phyloP scores from a whole-genome alignment of 2,329 filamentous ascomycete species.

The Rachicladosporium sp. region DNA sequence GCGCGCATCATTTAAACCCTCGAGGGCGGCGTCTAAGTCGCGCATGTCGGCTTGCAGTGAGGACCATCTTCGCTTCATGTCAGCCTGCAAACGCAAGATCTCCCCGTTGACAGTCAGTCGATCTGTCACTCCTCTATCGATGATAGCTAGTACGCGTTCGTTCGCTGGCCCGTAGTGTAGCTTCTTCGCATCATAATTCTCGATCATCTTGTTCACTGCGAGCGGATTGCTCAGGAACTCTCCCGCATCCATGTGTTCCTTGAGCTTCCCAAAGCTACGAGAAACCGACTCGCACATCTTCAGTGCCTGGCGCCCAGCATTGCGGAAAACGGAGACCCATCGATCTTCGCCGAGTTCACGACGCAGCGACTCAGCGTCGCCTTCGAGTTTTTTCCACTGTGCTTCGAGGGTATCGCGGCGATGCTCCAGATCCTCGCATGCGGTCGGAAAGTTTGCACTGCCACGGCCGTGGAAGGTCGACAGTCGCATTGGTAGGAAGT shows the following conservation, averaged over 20 bases:
- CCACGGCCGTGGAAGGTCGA: constrained; percentile 75
- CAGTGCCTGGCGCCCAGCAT: constrained; percentile 78
- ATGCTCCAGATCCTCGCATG: constrained; percentile 76
- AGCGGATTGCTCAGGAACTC: constrained; percentile 61
- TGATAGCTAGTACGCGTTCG: constrained; percentile 79
- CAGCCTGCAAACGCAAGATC: constrained; percentile 71
- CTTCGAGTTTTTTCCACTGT: constrained; percentile 79
- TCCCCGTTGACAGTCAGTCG: constrained; percentile 95
- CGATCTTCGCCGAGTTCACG: constrained; percentile 89
- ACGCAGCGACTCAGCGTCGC: constrained; percentile 76
- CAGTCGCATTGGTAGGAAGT: constrained; percentile 90
- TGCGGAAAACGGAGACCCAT: constrained; percentile 91
- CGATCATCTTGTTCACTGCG: constrained; percentile 66
- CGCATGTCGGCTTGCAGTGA: constrained; percentile 63
- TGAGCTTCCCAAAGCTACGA: constrained; percentile 70
- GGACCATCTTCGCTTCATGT: constrained; percentile 74
- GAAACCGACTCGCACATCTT: constrained; percentile 97
- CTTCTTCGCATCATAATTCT: constrained; percentile 91
- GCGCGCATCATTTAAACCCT: constrained; percentile 50
- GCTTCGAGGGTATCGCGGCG: constrained; percentile 62
- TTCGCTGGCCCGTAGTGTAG: constrained; percentile 89
- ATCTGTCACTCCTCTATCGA: constrained; percentile 89
- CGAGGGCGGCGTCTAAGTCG: constrained; percentile 62
- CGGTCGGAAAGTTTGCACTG: constrained; percentile 69
- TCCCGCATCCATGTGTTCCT: constrained; percentile 63